These are phyloP conservation scores for Dipsacomyces acuminosporus DNA, from an alignment of 371 early-diverging fungal species.

Conservation along the genomic window DNA sequence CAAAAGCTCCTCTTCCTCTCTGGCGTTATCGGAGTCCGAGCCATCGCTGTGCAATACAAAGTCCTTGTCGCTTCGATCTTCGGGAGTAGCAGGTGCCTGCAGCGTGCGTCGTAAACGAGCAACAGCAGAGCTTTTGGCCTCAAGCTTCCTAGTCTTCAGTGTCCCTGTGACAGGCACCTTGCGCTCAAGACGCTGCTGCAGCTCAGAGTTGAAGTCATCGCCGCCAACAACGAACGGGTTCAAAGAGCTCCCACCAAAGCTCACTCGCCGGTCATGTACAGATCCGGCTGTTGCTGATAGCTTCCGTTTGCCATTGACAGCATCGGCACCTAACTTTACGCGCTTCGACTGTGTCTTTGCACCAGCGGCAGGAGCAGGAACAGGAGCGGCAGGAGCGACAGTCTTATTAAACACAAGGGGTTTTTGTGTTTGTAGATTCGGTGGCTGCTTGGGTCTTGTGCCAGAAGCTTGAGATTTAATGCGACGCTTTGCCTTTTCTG, in stretches of 20 bases:
- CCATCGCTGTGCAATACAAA: conserved; percentile 17
- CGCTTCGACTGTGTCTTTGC: conserved; percentile 4
- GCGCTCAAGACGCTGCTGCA: conserved; percentile 23
- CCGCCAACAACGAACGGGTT: conserved; percentile 40
- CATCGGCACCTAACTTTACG: conserved; percentile 24
- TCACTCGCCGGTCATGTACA: conserved; percentile 38
- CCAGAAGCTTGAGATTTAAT: not conserved
- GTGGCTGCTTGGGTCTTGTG: not conserved
- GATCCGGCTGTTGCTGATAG: conserved; percentile 22
- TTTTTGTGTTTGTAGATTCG: too few species aligned
- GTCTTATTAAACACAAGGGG: too few species aligned
- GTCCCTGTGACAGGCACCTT: conserved; percentile 1
- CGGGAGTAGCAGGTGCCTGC: conserved; percentile 28
- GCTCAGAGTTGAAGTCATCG: conserved; percentile 28
- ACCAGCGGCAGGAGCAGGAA: not conserved
- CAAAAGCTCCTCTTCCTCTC: not conserved
- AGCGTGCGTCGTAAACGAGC: conserved; percentile 24
- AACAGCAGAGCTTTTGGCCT: conserved; percentile 30
- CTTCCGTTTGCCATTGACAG: not conserved
- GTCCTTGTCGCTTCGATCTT: conserved; percentile 28
- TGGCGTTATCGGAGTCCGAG: conserved; percentile 7
- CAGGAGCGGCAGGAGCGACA: not conserved
- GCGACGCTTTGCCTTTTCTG: conserved; percentile 39
- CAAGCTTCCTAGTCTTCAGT: conserved; percentile 10
- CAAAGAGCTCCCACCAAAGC: conserved; percentile 28